Percentiles rank a stretch among this genome's conserved stretches.
Evolutionary conservation across 192 early-diverging fungal species (phyloP).

Genomic region (Chytriomyces confervae): DNA sequence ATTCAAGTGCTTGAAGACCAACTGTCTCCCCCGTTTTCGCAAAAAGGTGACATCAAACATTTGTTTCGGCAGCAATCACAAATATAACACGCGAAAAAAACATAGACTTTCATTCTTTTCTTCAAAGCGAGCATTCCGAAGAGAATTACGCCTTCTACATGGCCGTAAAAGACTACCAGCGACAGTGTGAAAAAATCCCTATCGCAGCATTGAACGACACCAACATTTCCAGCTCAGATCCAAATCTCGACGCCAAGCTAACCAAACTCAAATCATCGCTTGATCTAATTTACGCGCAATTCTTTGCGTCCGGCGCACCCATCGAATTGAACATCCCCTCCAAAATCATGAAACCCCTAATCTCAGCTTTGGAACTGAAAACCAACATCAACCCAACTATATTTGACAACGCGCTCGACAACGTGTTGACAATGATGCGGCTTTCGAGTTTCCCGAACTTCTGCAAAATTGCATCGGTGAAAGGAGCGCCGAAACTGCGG

Average conservation of each 20-base stretch:
- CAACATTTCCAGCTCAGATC: background rate
- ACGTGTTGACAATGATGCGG: conserved; percentile 39
- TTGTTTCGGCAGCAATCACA: background rate
- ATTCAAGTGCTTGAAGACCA: conserved; percentile 23
- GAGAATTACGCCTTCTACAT: conserved; percentile 21
- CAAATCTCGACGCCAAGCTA: background rate
- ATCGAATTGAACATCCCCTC: conserved; percentile 40
- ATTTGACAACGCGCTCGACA: conserved; percentile 36
- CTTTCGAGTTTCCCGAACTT: conserved; percentile 34
- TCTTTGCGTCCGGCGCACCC: conserved; percentile 6
- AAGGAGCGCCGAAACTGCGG: background rate
- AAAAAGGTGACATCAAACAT: background rate
- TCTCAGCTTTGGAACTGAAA: conserved; percentile 21
- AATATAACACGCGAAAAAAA: background rate
- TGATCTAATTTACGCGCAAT: conserved; percentile 26
- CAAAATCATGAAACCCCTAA: conserved; percentile 26
- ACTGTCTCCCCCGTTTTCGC: conserved; percentile 17
- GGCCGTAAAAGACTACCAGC: conserved; percentile 20
- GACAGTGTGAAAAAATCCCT: conserved; percentile 11
- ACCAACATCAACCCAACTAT: conserved; percentile 34
- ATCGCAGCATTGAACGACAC: conserved; percentile 3
- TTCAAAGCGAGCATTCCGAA: conserved; percentile 8
- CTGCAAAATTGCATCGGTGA: background rate
- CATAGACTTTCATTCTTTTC: conserved; percentile 19
- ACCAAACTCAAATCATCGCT: background rate